phyloP scores from a whole-genome alignment of 225 moss, liverwort and hornwort species.

The Takakia lepidozioides region DNA sequence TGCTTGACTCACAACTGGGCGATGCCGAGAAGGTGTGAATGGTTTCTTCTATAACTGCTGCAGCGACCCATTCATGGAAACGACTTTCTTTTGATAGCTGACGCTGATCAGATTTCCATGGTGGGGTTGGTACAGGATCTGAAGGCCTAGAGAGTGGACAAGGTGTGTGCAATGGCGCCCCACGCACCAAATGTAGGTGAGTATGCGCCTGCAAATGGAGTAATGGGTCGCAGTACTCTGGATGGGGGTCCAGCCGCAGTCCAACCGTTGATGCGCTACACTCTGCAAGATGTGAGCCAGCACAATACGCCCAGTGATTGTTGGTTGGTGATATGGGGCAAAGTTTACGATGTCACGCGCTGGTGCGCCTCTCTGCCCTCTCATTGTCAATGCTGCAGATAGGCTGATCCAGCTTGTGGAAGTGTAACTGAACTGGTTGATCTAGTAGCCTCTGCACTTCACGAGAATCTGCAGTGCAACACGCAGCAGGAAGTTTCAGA shows the following conservation, averaged over 20 bases:
- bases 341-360: slow-evolving; percentile 82
- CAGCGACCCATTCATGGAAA: no score
- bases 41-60: no score
- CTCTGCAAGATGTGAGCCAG: slow-evolving; percentile 70
- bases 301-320: slow-evolving; percentile 75
- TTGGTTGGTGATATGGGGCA: slow-evolving; percentile 96
- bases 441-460: neutral
- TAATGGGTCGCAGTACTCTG: slow-evolving; percentile 23
- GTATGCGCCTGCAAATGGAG: slow-evolving; percentile 20
- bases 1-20: no score
- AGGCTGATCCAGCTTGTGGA: neutral
- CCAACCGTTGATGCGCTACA: slow-evolving; percentile 42
- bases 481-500: no score
- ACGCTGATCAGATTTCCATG: no score
- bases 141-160: no score
- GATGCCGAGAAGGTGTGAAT: no score
- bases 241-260: slow-evolving; percentile 13
- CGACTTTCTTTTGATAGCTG: no score
- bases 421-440: neutral
- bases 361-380: slow-evolving; percentile 41
- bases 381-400: neutral
- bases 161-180: slow-evolving; percentile 32
- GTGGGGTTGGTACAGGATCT: no score
- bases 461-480: no score
- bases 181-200: slow-evolving; percentile 37